Evolutionary conservation across 768 basidiomycete species (phyloP).

Genomic region (Tephrocybe sp.): DNA sequence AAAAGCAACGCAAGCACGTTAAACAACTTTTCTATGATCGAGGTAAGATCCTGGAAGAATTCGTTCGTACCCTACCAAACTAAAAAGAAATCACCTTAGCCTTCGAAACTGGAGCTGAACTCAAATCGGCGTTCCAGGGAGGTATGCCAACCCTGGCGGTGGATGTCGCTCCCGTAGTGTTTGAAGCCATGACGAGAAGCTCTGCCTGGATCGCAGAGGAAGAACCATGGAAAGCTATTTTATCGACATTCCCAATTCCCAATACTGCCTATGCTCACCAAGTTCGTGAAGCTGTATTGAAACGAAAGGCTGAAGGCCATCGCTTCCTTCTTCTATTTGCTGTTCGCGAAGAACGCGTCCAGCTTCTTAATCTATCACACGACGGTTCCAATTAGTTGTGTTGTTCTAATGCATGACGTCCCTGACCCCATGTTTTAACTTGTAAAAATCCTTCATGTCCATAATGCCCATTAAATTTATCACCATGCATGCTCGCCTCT

Average conservation of each 20-base stretch:
- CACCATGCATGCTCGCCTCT: constrained; percentile 71
- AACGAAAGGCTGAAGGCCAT: constrained; percentile 62
- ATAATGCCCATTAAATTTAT: constrained; percentile 65
- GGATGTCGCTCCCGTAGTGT: constrained; percentile 58
- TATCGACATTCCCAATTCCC: constrained; percentile 51
- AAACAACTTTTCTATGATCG: constrained; percentile 69
- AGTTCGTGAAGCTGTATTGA: constrained; percentile 62
- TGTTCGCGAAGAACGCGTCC: constrained; percentile 66
- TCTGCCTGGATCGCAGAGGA: constrained; percentile 72
- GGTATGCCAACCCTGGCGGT: constrained; percentile 70
- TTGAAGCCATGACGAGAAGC: constrained; percentile 59
- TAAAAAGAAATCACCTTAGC: constrained; percentile 36
- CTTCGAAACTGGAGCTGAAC: constrained; percentile 55
- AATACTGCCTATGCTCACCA: constrained; percentile 63
- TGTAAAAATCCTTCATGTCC: constrained; percentile 1
- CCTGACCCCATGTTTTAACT: neutral
- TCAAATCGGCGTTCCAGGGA: constrained; percentile 57
- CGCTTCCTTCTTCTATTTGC: constrained; percentile 61
- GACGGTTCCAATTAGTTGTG: constrained; percentile 15
- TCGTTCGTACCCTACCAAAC: neutral
- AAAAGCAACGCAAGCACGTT: constrained; percentile 71
- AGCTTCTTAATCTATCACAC: constrained; percentile 46
- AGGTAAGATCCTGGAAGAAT: constrained; percentile 37
- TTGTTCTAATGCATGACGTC: constrained; percentile 7
- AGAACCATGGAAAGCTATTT: constrained; percentile 65